Conservation (phyloP, 2,329 filamentous ascomycete species). For the Daldinia eschscholtzii region DNA sequence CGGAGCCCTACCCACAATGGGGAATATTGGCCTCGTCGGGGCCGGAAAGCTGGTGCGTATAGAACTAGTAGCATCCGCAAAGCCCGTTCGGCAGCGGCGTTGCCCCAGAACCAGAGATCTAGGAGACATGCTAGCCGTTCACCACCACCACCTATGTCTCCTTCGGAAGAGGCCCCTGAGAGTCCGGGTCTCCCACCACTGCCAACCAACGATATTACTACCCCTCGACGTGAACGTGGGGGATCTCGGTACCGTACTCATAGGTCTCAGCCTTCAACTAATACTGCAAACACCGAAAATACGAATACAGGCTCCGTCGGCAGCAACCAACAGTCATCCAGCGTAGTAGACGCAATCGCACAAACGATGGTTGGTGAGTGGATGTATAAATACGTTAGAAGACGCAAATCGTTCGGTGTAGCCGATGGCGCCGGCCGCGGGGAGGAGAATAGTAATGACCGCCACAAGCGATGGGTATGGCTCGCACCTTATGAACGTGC, state of each 20-base stretch:
- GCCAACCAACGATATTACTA: conserved; percentile 78
- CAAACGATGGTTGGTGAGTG: conserved; percentile 99
- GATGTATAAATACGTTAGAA: conserved; percentile 92
- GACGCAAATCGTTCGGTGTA: conserved; percentile 91
- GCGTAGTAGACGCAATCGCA: conserved; percentile 94
- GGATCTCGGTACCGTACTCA: conserved; percentile 60
- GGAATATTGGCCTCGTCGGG: conserved; percentile 68
- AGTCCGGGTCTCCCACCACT: conserved; percentile 80
- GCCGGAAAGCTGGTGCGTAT: conserved; percentile 62
- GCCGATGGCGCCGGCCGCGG: conserved; percentile 73
- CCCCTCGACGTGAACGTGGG: conserved; percentile 64
- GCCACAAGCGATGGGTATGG: conserved; percentile 99
- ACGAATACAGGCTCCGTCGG: conserved; percentile 65
- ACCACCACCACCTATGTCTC: conserved; percentile 74
- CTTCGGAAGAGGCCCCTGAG: conserved; percentile 75
- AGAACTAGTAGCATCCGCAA: conserved; percentile 79
- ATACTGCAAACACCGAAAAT: conserved; percentile 64
- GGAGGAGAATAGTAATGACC: conserved; percentile 79
- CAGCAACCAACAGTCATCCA: conserved; percentile 75
- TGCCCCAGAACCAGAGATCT: conserved; percentile 68
- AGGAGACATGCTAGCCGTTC: conserved; percentile 69
- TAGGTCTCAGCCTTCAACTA: conserved; percentile 71
- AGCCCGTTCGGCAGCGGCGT: conserved; percentile 82
- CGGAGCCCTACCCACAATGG: conserved; percentile 77
- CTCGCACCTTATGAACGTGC: conserved; percentile 95